These are phyloP conservation scores for Volvariella surrecta DNA, from an alignment of 1,284 basidiomycete genomes.

Conservation along the genomic window DNA sequence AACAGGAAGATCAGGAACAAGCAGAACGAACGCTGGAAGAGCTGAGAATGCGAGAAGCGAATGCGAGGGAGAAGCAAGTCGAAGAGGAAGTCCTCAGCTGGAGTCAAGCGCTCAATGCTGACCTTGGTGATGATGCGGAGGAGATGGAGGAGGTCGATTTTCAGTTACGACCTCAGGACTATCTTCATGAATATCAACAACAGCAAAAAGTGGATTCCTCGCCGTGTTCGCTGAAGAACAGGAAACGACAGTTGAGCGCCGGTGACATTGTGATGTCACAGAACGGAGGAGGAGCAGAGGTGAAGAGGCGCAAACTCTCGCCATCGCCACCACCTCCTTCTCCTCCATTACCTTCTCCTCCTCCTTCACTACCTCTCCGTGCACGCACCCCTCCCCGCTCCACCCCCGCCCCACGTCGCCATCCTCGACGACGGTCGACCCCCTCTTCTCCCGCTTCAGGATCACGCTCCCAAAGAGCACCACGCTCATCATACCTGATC, in stretches of 20 bases:
- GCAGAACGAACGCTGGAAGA: conserved; percentile 6
- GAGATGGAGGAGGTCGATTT: conserved; percentile 8
- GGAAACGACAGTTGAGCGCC: conserved; percentile 8
- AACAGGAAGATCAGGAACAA: neutral
- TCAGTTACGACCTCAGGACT: conserved; percentile 7
- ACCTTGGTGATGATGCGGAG: conserved; percentile 8
- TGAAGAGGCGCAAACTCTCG: conserved; percentile 4
- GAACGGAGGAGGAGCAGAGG: conserved; percentile 7
- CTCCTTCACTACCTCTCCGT: no score
- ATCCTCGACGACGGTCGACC: no score
- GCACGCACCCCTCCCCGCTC: no score
- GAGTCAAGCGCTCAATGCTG: conserved; percentile 6
- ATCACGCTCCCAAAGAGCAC: conserved; percentile 4
- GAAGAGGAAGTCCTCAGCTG: neutral
- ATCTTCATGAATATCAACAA: no score
- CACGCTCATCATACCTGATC: conserved; percentile 1
- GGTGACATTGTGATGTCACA: no score
- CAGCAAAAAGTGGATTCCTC: no score
- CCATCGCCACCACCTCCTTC: conserved; percentile 6
- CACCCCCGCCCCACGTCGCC: no score
- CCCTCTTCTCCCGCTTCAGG: conserved; percentile 1
- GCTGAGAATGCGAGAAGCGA: conserved; percentile 8
- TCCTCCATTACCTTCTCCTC: conserved; percentile 4
- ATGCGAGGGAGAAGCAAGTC: conserved; percentile 1
- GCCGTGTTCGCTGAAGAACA: no score